Evolutionary conservation across 139 green algal species (phyloP), one percentile per base, ranked within the genome.

Genomic region (Auxenochlorella pyrenoidosa): DNA sequence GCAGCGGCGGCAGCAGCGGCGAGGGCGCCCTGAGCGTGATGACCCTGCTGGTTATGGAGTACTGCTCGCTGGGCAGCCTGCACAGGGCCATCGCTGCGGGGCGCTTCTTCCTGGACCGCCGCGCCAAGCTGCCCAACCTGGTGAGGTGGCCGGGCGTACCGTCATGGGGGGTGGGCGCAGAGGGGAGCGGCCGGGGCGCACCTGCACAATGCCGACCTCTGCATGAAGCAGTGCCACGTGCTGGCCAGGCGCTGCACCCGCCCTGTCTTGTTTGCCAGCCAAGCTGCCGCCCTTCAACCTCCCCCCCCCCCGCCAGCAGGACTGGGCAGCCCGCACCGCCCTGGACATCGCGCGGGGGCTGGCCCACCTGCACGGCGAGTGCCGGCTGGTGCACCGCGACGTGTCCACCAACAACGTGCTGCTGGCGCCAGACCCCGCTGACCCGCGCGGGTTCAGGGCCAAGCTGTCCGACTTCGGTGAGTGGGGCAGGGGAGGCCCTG

Each of bases 401-500:
- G 68, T 87, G 34, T 81, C 68, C n/a, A 54, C 82, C 44, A 79
- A 51, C 82, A 87, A 87, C 68, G 51, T 87, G 30, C 51, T 87
- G 82, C 82, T 87, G 68, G 19, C 22, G 21, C 47, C 82, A 54
- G 51, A 79, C 82, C 21, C 44, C 47, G 15, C 38, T 0, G 82
- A 87, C 44, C 70, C 82, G 3, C 82, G 82, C 3, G 44, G 82
- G 47, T 87, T 87, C 82, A 36, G 68, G 16, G 81, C 81, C 21
- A 76, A 77, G 65, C 63, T 86, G 32, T 60, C 60, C 38, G 60
- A 85, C 63, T 75, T 85, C 60, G 80, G 75, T 81, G 36, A 19
- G 38, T 6, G 47, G 47, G 47, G 47, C 12, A 24, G 72, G 19
- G 24, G 5, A 32, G 32, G 12, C n/a, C n/a, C n/a, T n/a, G 19